Base-by-base conservation (phyloP, 177 flowering plant genomes). In the Vitis hybrid region DNA sequence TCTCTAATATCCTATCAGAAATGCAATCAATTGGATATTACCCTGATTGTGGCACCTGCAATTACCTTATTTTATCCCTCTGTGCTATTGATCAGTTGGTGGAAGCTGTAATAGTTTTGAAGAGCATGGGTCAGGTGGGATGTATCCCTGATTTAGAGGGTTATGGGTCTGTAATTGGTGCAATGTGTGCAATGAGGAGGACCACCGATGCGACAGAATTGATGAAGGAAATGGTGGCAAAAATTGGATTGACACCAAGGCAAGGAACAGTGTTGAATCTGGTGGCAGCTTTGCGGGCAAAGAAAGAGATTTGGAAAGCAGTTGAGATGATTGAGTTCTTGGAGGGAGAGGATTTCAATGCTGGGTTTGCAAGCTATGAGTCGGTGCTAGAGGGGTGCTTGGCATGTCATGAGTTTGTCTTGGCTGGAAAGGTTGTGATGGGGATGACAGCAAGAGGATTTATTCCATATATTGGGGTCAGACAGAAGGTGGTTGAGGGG, bases 401-500 rank as follows among this genome's bases (percentile, higher is more conserved):
- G 74, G 96, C 89, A 74, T 74, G 79, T 60, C 29, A 65, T 26
- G 86, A 86, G 69, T 87, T 81, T 72, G 69, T 86, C 72, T 77
- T 92, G 84, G 97, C 88, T 1, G 92, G 85, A 18, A 88, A 90
- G 77, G 80, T 80, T 75, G 90, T 74, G 55, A 77, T 85, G 78
- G 70, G 76, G 65, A 94, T 94, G 98, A 79, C 85, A 2, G 81
- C 69, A 12, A 89, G 73, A 78, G 97, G 97, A 56, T 88, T 82
- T 72, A 82, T 94, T 70, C 97, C 98, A 0, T 82, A 80, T 70
- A 85, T 94, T 10, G 71, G 72, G 56, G 78, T 77, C 26, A 86
- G 98, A 80, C 96, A 83, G 52, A 81, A 81, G 78, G 82, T 92
- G 20, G 77, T 91, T 55, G 92, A 90, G 66, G 89, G 96, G 45